Conservation (phyloP, 768 basidiomycete genomes). For the Calocybe gangraenosa region DNA sequence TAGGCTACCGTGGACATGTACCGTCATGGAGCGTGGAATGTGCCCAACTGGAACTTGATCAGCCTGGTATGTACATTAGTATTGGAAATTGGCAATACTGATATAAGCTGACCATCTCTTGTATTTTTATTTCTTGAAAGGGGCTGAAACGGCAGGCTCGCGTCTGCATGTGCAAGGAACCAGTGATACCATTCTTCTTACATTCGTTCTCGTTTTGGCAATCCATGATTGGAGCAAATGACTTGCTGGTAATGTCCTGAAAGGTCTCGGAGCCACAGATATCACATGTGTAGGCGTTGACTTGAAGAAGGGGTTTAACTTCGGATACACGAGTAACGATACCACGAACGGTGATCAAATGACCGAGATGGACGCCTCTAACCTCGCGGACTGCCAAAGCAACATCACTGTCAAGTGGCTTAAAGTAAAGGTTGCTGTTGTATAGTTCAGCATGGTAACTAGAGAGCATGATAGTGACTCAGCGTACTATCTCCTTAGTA, state of each 20-base stretch:
- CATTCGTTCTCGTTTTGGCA: constrained; percentile 88
- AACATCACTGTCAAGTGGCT: constrained; percentile 71
- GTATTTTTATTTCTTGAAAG: constrained; percentile 98
- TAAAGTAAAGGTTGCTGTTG: constrained; percentile 88
- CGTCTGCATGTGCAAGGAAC: constrained; percentile 97
- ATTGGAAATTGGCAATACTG: not conserved
- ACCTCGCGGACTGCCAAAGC: constrained; percentile 91
- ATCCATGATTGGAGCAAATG: constrained; percentile 84
- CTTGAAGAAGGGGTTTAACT: constrained; percentile 94
- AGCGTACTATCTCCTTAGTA: constrained; percentile 93
- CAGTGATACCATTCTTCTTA: constrained; percentile 79
- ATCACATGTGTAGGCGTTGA: constrained; percentile 98
- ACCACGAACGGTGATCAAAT: constrained; percentile 92
- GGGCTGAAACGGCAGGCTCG: constrained; percentile 95
- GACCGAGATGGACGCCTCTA: constrained; percentile 81
- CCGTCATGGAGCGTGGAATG: constrained; percentile 96
- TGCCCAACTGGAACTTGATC: constrained; percentile 99
- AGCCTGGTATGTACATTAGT: constrained; percentile 46
- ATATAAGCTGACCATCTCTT: constrained; percentile 78
- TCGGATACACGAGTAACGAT: constrained; percentile 99
- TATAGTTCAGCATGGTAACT: constrained; percentile 12
- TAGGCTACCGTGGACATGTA: constrained; percentile 89
- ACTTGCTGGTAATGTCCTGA: constrained; percentile 91
- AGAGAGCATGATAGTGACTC: not conserved
- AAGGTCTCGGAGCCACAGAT: constrained; percentile 98